These are phyloP conservation scores for Myxozyma lipomycoides DNA, from an alignment of 805 yeast species.

Conservation along the genomic window DNA sequence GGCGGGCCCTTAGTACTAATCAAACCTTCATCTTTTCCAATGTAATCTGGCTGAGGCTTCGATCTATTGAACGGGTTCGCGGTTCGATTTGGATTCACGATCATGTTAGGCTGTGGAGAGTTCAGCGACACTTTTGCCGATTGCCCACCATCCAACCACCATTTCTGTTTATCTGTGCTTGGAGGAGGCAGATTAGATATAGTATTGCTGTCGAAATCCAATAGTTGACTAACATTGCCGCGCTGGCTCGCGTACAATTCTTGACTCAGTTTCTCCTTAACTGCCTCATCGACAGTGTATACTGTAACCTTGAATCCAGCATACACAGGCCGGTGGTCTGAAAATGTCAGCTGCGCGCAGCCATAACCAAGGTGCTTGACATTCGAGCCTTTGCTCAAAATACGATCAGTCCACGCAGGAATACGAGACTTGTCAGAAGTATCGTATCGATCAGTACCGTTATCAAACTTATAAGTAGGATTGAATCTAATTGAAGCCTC, in stretches of 20 bases:
- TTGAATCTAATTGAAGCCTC: constrained; percentile 74
- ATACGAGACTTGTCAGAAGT: constrained; percentile 87
- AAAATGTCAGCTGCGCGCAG: constrained; percentile 54
- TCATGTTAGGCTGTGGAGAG: constrained; percentile 41
- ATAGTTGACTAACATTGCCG: constrained; percentile 37
- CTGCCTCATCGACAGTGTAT: constrained; percentile 61
- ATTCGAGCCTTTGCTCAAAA: constrained; percentile 57
- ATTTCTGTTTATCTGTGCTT: constrained; percentile 70
- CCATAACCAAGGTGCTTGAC: constrained; percentile 66
- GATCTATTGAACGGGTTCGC: constrained; percentile 64
- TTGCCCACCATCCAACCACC: constrained; percentile 88
- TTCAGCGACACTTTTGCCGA: constrained; percentile 63
- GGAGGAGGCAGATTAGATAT: constrained; percentile 74
- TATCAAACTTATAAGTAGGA: constrained; percentile 92
- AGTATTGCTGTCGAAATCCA: constrained; percentile 29
- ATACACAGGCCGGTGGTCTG: constrained; percentile 93
- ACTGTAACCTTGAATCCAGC: constrained; percentile 69
- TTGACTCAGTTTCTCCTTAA: constrained; percentile 52
- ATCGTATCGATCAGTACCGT: constrained; percentile 75
- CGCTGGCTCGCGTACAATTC: constrained; percentile 60
- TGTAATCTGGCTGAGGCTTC: constrained; percentile 52
- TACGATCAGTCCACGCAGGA: constrained; percentile 96
- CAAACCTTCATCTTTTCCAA: constrained; percentile 5
- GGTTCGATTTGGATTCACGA: constrained; percentile 66
- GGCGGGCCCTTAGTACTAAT: constrained; percentile 10